Percentiles rank a stretch among this genome's conserved stretches.
phyloP scores from a whole-genome alignment of 1,139 yeast species.

The Pichia sp. region DNA sequence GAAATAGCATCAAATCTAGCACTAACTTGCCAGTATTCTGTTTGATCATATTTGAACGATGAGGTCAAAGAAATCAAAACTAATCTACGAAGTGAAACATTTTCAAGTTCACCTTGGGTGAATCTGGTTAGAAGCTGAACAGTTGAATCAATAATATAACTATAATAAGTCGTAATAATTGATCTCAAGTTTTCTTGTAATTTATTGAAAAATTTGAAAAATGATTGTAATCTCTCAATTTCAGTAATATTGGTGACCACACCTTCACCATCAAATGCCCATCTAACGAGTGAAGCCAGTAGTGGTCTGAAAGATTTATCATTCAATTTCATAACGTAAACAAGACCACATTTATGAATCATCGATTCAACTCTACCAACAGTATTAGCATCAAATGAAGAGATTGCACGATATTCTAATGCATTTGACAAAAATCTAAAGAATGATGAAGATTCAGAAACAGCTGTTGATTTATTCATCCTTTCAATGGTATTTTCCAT shows the following conservation, averaged over 20 bases:
- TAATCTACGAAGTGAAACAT: slow-evolving; percentile 59
- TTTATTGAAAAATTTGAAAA: slow-evolving; percentile 81
- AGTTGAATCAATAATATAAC: slow-evolving; percentile 74
- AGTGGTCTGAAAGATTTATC: slow-evolving; percentile 91
- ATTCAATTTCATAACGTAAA: slow-evolving; percentile 80
- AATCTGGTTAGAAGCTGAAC: slow-evolving; percentile 44
- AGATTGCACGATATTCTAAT: slow-evolving; percentile 57
- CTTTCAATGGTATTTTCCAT: slow-evolving; percentile 58
- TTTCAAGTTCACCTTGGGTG: slow-evolving; percentile 33
- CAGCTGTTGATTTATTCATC: slow-evolving; percentile 67
- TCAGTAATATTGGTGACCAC: slow-evolving; percentile 38
- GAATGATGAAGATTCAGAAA: slow-evolving; percentile 60
- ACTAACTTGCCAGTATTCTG: slow-evolving; percentile 89
- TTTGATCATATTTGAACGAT: slow-evolving; percentile 82
- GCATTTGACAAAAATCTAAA: slow-evolving; percentile 63
- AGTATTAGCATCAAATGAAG: slow-evolving; percentile 61
- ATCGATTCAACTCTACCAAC: slow-evolving; percentile 74
- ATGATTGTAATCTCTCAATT: slow-evolving; percentile 53
- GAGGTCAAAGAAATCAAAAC: slow-evolving; percentile 63
- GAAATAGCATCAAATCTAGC: slow-evolving; percentile 73
- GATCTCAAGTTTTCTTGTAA: slow-evolving; percentile 79
- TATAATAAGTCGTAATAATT: slow-evolving; percentile 80
- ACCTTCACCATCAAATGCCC: slow-evolving; percentile 88
- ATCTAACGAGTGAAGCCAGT: slow-evolving; percentile 79
- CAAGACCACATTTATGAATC: slow-evolving; percentile 65